phyloP scores from a whole-genome alignment of 1,284 basidiomycete species.

The Cryptococcus sp. region DNA sequence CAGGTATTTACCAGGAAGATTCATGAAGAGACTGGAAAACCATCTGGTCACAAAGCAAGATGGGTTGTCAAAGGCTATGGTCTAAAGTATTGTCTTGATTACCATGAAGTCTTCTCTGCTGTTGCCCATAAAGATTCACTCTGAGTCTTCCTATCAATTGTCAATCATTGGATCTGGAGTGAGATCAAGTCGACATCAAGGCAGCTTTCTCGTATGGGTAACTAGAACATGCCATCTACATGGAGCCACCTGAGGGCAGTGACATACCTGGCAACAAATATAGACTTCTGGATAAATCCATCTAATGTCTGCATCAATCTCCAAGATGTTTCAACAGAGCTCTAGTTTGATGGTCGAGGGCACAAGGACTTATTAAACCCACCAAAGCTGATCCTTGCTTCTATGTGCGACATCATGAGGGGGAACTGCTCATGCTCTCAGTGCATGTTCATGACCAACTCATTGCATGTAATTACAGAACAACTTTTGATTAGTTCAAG shows the following conservation, averaged over 20 bases:
- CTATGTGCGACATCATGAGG: slow-evolving; percentile 2
- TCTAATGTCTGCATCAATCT: slow-evolving; percentile 27
- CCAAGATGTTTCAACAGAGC: slow-evolving; percentile 24
- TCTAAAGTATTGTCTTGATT: slow-evolving; percentile 18
- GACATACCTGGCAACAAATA: slow-evolving; percentile 6
- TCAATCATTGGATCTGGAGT: slow-evolving; percentile 24
- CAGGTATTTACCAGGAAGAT: slow-evolving; percentile 19
- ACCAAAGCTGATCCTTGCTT: slow-evolving; percentile 13
- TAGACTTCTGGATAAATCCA: slow-evolving; percentile 14
- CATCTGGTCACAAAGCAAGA: slow-evolving; percentile 12
- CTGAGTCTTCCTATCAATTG: no score
- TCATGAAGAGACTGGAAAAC: slow-evolving; percentile 14
- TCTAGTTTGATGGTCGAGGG: slow-evolving; percentile 16
- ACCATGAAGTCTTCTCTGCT: slow-evolving; percentile 18
- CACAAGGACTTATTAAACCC: slow-evolving; percentile 12
- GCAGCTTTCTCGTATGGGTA: slow-evolving; percentile 22
- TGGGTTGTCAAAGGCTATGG: slow-evolving; percentile 16
- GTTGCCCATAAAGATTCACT: slow-evolving; percentile 27
- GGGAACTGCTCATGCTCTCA: no score
- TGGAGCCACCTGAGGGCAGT: slow-evolving; percentile 18
- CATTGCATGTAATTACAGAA: slow-evolving; percentile 17
- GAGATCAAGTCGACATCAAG: slow-evolving; percentile 28
- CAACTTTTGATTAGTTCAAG: slow-evolving; percentile 21
- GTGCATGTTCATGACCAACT: slow-evolving; percentile 31
- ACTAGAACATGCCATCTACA: slow-evolving; percentile 14